phyloP scores from a whole-genome alignment of 768 basidiomycete genomes.

The Lentinula sp. region DNA sequence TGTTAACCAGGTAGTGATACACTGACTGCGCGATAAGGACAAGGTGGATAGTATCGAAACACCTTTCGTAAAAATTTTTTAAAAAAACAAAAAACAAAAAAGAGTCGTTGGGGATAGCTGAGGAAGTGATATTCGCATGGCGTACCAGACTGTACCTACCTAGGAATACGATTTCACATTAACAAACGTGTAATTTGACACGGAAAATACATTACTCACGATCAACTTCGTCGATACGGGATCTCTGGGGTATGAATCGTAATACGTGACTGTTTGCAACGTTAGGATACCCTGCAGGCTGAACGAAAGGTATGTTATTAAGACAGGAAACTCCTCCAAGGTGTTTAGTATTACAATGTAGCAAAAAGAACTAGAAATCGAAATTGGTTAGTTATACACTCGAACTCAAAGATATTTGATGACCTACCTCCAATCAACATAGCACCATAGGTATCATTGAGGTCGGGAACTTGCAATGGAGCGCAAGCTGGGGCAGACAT shows the following conservation, averaged over 20 bases:
- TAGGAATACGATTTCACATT: neutral
- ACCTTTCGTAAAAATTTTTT: neutral
- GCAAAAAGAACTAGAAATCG: constrained; percentile 11
- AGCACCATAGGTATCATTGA: constrained; percentile 14
- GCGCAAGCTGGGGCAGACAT: neutral
- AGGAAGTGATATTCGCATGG: neutral
- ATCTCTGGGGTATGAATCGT: constrained; percentile 13
- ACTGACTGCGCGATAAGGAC: constrained; percentile 9
- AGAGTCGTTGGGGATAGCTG: no score
- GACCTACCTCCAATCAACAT: constrained; percentile 15
- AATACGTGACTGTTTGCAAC: constrained; percentile 15
- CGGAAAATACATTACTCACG: constrained; percentile 1
- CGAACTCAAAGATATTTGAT: neutral
- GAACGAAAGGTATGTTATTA: no score
- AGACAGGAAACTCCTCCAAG: no score
- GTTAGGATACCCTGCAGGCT: constrained; percentile 17
- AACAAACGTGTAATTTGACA: neutral
- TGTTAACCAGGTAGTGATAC: constrained; percentile 15
- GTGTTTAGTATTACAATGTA: constrained; percentile 10
- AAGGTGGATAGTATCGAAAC: constrained; percentile 12
- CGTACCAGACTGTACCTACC: neutral
- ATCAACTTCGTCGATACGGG: constrained; percentile 8
- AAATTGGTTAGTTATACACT: neutral
- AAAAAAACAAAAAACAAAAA: no score
- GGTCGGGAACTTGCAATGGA: neutral